Evolutionary conservation across 148 eudicot species (phyloP), one percentile per base, ranked within the genome.

Genomic region (Hydrangea macrophylla): DNA sequence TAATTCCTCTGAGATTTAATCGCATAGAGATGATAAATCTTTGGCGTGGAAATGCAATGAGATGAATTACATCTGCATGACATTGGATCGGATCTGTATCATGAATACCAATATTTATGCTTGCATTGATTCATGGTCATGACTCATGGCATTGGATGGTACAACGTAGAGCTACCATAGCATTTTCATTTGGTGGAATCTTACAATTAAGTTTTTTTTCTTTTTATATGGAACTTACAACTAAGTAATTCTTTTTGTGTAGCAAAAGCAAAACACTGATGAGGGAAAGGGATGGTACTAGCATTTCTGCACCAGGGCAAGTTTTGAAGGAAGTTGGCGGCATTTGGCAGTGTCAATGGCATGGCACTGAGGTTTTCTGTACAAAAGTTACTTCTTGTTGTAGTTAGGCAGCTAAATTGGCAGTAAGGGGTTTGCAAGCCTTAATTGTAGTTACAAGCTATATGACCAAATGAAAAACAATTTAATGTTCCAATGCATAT

Each of bases 401-500:
- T 30, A 62, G 48, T 42, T 35, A 35, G 39, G 22, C 51, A 17
- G n/a, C 2, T 25, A 40, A 27, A 28, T 44, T 9, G 2, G 24
- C n/a, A 23, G 54, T 3, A 48, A 10, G 26, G 35, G 36, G 11
- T 9, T 33, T 8, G 64, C 33, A 2, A 60, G 64, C 64, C 64
- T 3, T 60, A 22, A 62, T 17, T 25, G 53, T 45, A 13, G n/a
- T 24, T 64, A 56, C 40, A 44, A 45, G n/a, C 1, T 26, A 42
- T 24, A 32, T 48, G 3, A 23, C 33, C 33, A 40, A 26, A 62
- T 7, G 50, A 62, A 25, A 55, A 40, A 45, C 32, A 40, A 12
- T 23, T 62, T 62, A 42, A 63, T 23, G 48, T 64, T 35, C 31
- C 23, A 33, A 26, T 48, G 50, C 27, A 44, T 64, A 25, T 22